phyloP scores from a whole-genome alignment of 345 rosid species.

The Heritiera littoralis region DNA sequence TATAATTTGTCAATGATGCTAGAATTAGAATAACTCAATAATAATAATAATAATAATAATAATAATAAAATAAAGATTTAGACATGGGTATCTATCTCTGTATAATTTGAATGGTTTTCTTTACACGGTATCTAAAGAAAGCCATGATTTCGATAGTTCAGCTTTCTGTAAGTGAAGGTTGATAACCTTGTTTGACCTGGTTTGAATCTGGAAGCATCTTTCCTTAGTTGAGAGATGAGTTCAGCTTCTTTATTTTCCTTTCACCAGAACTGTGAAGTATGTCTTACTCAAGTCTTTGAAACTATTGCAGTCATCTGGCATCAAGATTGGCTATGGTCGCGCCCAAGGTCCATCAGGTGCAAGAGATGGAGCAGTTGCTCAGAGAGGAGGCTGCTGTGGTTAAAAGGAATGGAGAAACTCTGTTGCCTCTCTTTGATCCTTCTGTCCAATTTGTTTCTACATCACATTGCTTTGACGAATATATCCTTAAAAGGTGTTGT shows the following conservation, averaged over 20 bases:
- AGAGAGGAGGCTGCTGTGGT: constrained; percentile 80
- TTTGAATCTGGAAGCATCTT: not conserved
- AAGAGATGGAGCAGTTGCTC: constrained; percentile 75
- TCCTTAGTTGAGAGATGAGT: not conserved
- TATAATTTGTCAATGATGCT: not conserved
- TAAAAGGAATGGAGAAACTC: constrained; percentile 16
- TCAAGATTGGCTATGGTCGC: constrained; percentile 85
- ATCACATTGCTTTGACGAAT: constrained; percentile 18
- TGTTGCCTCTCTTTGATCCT: constrained; percentile 18
- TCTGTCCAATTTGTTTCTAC: constrained; percentile 23
- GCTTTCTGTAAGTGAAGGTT: not conserved
- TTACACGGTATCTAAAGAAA: not conserved
- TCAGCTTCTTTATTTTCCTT: not conserved
- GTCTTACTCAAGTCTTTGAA: not conserved
- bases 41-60: not conserved
- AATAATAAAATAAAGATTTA: not conserved
- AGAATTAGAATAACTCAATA: not conserved
- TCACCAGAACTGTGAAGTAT: not conserved
- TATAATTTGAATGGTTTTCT: not conserved
- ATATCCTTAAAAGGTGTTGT: constrained; percentile 12
- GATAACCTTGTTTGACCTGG: not conserved
- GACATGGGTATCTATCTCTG: too few relatives aligned
- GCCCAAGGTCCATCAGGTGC: constrained; percentile 68
- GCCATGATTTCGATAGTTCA: not conserved
- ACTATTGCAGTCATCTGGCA: constrained; percentile 76